Evolutionary conservation across 106 monocot species (phyloP).

Genomic region (Dendrobium catenatum): DNA sequence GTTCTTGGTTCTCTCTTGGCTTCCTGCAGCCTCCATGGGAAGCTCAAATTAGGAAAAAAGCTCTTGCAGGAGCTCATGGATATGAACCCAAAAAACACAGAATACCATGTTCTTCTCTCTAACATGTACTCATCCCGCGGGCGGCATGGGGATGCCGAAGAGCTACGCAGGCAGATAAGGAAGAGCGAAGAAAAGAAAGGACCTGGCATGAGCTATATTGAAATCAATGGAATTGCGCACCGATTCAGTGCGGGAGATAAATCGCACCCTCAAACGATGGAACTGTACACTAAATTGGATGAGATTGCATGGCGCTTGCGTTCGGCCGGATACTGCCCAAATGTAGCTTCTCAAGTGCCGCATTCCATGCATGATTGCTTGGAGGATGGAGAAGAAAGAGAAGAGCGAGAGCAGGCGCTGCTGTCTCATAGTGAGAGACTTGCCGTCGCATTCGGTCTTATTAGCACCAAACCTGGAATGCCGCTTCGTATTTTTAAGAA

Average conservation of each 20-base stretch:
- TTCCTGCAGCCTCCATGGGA: conserved; percentile 44
- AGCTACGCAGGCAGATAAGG: conserved; percentile 24
- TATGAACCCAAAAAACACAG: conserved; percentile 30
- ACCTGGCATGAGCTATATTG: conserved; percentile 60
- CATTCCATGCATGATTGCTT: conserved; percentile 18
- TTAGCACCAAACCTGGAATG: conserved; percentile 34
- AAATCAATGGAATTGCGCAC: conserved; percentile 42
- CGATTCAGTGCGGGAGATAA: conserved; percentile 49
- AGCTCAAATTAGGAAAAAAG: conserved; percentile 26
- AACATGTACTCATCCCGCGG: conserved; percentile 33
- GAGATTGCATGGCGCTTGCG: conserved; percentile 37
- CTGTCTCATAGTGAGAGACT: conserved; percentile 55
- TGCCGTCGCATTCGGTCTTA: conserved; percentile 47
- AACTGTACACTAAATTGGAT: conserved; percentile 38
- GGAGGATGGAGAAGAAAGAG: conserved; percentile 17
- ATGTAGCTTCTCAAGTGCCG: conserved; percentile 14
- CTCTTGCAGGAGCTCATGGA: conserved; percentile 36
- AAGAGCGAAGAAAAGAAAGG: conserved; percentile 23
- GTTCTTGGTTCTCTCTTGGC: conserved; percentile 69
- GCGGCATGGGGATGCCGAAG: conserved; percentile 28
- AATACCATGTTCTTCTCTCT: conserved; percentile 47
- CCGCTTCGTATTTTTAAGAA: conserved; percentile 57
- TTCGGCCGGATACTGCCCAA: conserved; percentile 27
- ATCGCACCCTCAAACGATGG: conserved; percentile 36
- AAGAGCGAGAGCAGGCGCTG: conserved; percentile 47